Base-by-base conservation (phyloP, 345 rosid species). In the Iberis pinnata region DNA sequence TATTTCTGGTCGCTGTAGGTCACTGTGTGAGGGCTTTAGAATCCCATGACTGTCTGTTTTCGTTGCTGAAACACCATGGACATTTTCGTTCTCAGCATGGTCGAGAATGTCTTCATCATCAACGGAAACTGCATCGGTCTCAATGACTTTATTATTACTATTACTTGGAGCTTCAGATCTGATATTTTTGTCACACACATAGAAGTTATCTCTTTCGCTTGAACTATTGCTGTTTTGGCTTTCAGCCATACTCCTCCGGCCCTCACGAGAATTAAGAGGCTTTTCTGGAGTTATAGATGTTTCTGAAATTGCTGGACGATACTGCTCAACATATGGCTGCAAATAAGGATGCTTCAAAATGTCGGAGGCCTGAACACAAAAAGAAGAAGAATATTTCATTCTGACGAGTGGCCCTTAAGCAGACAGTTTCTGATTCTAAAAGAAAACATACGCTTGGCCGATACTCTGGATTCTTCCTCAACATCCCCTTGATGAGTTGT, bases 261-360 rank as follows among this genome's bases (percentile, higher is more conserved):
- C 73, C 49, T 66, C 73, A 43, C 64, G 74, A 57, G 68, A 61
- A 31, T 71, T 66, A 47, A 72, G 59, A 56, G 81, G 78, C 69
- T 83, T 88, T 68, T 78, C 84, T 9, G 80, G 76, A 31, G 70
- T 56, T 61, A 60, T 66, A 18, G 75, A 31, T 5, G 70, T 47
- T 14, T 76, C 75, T 70, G 63, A 66, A 52, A 81, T 68, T 42
- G 83, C 63, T 26, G 81, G 83, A 44, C 88, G 82, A 49, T 71
- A 83, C 42, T 88, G 95, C 49, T 81, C 93, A 44, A 92, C 88
- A 58, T 80, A 81, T 66, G 85, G 84, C 69, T 88, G 96, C 82
- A 92, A 67, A 75, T 80, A 92, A 38, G 95, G 96, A 63, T 88
- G 98, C 88, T 92, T 92, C 82, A 92, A 70, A 75, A 92, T 70